phyloP scores from a whole-genome alignment of 345 rosid genomes.

The Arabis alpina region DNA sequence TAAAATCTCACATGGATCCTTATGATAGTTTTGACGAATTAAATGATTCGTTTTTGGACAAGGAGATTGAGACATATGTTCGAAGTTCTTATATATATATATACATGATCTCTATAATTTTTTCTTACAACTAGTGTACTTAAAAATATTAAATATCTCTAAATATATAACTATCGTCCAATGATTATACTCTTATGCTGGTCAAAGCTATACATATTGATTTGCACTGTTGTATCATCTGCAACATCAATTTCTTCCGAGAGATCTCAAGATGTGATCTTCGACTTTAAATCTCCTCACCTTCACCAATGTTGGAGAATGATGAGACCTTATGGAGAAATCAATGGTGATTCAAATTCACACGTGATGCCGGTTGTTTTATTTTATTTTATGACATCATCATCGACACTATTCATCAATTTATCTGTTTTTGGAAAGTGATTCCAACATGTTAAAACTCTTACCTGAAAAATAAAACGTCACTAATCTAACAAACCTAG shows the following conservation, averaged over 20 bases:
- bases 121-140: too few relatives aligned
- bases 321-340: background rate
- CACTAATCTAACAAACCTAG: too few relatives aligned
- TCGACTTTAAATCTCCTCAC: slow-evolving; percentile 3
- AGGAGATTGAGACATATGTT: slow-evolving; percentile 17
- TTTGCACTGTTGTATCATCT: slow-evolving; percentile 17
- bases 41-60: slow-evolving; percentile 31
- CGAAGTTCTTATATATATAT: background rate
- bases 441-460: too few relatives aligned
- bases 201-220: slow-evolving; percentile 30
- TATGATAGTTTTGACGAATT: slow-evolving; percentile 37
- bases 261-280: slow-evolving; percentile 12
- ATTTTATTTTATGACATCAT: too few relatives aligned
- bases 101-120: too few relatives aligned
- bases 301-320: background rate
- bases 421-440: too few relatives aligned
- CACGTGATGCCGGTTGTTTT: too few relatives aligned
- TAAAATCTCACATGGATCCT: slow-evolving; percentile 37
- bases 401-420: too few relatives aligned
- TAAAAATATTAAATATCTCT: too few relatives aligned
- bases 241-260: slow-evolving; percentile 8
- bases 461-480: too few relatives aligned
- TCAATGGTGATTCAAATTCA: too few relatives aligned
- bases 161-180: slow-evolving; percentile 5
- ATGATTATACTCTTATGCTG: slow-evolving; percentile 27